Conservation (phyloP, 192 early-diverging fungal species). For the Coemansia asiatica region DNA sequence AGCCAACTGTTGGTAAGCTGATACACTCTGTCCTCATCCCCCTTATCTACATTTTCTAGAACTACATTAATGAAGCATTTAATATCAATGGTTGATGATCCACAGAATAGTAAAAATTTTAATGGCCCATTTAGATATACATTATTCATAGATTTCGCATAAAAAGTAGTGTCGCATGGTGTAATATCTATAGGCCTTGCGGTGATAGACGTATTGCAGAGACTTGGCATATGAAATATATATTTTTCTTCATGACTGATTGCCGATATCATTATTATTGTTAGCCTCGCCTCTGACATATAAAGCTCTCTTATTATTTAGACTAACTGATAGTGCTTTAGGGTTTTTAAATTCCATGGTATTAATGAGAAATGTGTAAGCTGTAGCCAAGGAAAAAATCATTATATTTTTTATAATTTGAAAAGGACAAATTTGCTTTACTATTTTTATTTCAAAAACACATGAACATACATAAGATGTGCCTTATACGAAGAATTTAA, state of each 20-base stretch:
- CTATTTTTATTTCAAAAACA: neutral
- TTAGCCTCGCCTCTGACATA: neutral
- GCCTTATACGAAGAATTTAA: neutral
- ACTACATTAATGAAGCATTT: neutral
- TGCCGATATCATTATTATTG: neutral
- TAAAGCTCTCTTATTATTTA: neutral
- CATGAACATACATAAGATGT: neutral
- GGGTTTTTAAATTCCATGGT: too few species aligned
- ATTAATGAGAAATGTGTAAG: too few species aligned
- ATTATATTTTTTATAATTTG: too few species aligned
- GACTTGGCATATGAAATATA: neutral
- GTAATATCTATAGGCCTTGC: neutral
- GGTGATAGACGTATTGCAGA: neutral
- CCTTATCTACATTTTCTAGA: neutral
- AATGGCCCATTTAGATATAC: neutral
- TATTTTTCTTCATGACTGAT: neutral
- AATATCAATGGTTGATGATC: neutral
- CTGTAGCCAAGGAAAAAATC: too few species aligned
- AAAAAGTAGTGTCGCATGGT: neutral
- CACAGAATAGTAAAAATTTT: neutral
- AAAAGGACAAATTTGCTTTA: too few species aligned
- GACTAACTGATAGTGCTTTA: too few species aligned
- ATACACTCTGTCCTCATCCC: neutral
- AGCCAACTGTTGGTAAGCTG: neutral
- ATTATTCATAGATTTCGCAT: neutral